Base-by-base conservation (phyloP, 441 rosid genomes). In the Populus hybrid region DNA sequence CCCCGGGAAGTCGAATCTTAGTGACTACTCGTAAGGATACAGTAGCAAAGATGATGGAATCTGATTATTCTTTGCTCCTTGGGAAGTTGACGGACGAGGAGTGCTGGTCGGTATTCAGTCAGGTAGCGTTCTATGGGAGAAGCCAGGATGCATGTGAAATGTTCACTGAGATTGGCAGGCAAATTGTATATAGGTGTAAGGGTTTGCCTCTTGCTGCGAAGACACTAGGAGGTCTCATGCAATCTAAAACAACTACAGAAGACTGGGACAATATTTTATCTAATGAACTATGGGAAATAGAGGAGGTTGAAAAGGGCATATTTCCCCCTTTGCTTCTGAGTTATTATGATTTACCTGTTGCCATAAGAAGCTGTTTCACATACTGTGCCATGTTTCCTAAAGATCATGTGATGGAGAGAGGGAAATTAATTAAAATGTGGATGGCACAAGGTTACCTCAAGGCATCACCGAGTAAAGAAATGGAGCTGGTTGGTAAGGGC, bases 321-420 rank as follows among this genome's bases (percentile, higher is more conserved):
- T n/a, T 42, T 1, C 42, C 71, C 16, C 71, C 64, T 3, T 20
- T 70, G 9, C 42, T 20, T 56, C 59, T 77, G 56, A 72, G 80
- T 29, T 72, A 77, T 28, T 24, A 70, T 71, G 79, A 71, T 45
- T 71, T 77, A 26, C 45, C 75, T 1, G 6, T 56, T 3, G 14
- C 69, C 24, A 21, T 76, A 3, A 76, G 45, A 36, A 68, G 63
- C 9, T 77, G 75, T 33, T 77, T 77, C 33, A 38, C 26, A 12
- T 71, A 70, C 50, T 77, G 75, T 42, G 74, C 71, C 71, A 40
- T 71, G 36, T 77, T 71, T 23, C 75, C 79, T 7, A 77, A 77
- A 23, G 79, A 24, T 38, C 45, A 63, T 28, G 3, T 18, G 38
- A 61, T 77, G n/a, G 9, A 40, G 11, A 77, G n/a, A 20, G 11